Conservation (phyloP, 78 protist species). For the Polysphondylium violaceum region DNA sequence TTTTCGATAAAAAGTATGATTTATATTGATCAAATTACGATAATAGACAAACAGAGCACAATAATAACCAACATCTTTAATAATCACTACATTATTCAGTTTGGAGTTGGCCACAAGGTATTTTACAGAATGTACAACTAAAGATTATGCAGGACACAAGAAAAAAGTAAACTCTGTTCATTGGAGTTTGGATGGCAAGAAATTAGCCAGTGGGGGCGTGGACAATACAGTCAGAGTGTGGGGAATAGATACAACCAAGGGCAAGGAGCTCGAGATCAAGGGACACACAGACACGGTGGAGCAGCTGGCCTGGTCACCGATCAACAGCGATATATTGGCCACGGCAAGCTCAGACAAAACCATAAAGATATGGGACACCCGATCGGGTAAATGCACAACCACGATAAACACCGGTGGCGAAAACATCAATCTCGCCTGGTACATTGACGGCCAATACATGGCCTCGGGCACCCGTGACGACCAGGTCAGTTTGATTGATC, state of each 20-base stretch:
- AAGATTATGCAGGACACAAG: constrained; percentile 46
- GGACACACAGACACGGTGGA: constrained; percentile 64
- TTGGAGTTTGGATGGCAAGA: constrained; percentile 66
- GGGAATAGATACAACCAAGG: constrained; percentile 15
- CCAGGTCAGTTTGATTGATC: constrained; percentile 30
- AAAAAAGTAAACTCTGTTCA: constrained; percentile 55
- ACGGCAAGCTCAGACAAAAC: constrained; percentile 62
- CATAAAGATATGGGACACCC: constrained; percentile 51
- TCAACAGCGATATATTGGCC: constrained; percentile 24
- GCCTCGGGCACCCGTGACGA: constrained; percentile 58
- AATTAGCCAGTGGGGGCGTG: constrained; percentile 31
- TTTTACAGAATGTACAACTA: constrained; percentile 73
- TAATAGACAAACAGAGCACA: neutral
- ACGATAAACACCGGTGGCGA: constrained; percentile 34
- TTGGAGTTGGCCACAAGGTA: constrained; percentile 52
- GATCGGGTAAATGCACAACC: constrained; percentile 22
- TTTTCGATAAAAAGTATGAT: constrained; percentile 23
- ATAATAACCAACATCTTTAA: neutral
- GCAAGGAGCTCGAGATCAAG: constrained; percentile 36
- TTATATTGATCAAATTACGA: neutral
- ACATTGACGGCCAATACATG: constrained; percentile 26
- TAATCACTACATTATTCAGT: constrained; percentile 14
- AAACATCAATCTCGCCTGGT: constrained; percentile 64
- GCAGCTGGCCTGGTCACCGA: constrained; percentile 46
- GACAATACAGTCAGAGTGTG: constrained; percentile 35